Evolutionary conservation across 495 filamentous ascomycete genomes (phyloP), one percentile per base, ranked within the genome.

Genomic region (Venustampulla echinocandica): DNA sequence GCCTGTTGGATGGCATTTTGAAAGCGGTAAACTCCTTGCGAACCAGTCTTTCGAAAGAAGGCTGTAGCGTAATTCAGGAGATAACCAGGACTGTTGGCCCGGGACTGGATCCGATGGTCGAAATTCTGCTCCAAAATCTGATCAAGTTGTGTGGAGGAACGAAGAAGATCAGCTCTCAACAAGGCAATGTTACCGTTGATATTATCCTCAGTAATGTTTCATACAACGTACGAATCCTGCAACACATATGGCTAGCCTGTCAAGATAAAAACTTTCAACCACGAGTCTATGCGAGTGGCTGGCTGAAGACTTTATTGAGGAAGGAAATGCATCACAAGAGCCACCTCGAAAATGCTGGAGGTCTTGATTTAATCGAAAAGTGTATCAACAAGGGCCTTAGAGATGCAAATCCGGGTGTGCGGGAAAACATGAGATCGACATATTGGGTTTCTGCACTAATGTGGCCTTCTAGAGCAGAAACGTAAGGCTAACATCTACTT

Each of bases 241-340:
- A 93, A 55, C 89, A 96, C 55, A 69, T 97, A 24, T 79, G 76
- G 61, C 64, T 63, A 45, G 88, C 93, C 21, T 81, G 72, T 42
- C 81, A 90, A 58, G 92, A 97, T 61, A 98, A 95, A 67, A 97
- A 95, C 61, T 79, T 87, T 1, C 81, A 87, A 53, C 75, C 89
- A 20, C 79, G 92, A 40, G 75, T 75, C 1, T 95, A 79, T 64
- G 82, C 81, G 10, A 66, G 84, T 15, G 84, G 78, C 10, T 98
- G 92, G 92, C 65, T 97, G 10, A 85, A 78, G 61, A 87, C 83
- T 2, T 53, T 97, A 25, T 64, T 98, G 23, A 81, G 69, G 44
- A 84, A 85, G 48, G 85, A 95, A 59, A 64, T 78, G 2, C 76
- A 82, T 53, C 81, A 94, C 56, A 94, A 87, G 62, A 75, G 66